Conservation (phyloP, 805 yeast genomes). For the Zygoascus biomembranicola region DNA sequence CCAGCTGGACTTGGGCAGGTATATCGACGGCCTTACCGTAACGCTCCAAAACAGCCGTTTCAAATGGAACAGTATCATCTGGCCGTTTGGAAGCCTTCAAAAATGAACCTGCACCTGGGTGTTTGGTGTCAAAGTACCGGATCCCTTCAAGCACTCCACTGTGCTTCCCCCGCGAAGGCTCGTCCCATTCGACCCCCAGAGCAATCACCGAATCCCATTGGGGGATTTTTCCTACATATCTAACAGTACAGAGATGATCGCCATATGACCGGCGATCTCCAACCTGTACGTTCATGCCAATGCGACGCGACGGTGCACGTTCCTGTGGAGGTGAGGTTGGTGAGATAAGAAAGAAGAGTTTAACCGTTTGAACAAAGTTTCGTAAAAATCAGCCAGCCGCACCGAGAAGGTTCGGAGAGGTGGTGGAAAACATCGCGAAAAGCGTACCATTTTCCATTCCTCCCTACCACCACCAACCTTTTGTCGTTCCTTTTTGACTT, state of each 20-base stretch:
- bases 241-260: conserved; percentile 54
- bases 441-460: too few relatives aligned
- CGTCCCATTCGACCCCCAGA: conserved; percentile 85
- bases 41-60: conserved; percentile 41
- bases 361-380: too few relatives aligned
- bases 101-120: conserved; percentile 52
- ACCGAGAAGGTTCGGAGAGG: too few relatives aligned
- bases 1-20: conserved; percentile 26
- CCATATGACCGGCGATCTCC: conserved; percentile 27
- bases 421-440: too few relatives aligned
- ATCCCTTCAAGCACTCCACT: conserved; percentile 50
- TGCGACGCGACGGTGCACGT: background rate
- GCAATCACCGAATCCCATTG: conserved; percentile 54
- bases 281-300: background rate
- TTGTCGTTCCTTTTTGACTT: too few relatives aligned
- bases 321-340: too few relatives aligned
- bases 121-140: conserved; percentile 43
- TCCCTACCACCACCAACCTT: too few relatives aligned
- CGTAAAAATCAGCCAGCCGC: too few relatives aligned
- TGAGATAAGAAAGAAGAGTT: too few relatives aligned
- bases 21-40: conserved; percentile 35
- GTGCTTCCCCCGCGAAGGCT: conserved; percentile 58
- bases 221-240: conserved; percentile 51
- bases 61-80: conserved; percentile 31
- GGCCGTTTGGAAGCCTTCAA: conserved; percentile 38